These are phyloP conservation scores for Adiantum capillusveneris DNA, from an alignment of 75 land plant species.

Conservation along the genomic window DNA sequence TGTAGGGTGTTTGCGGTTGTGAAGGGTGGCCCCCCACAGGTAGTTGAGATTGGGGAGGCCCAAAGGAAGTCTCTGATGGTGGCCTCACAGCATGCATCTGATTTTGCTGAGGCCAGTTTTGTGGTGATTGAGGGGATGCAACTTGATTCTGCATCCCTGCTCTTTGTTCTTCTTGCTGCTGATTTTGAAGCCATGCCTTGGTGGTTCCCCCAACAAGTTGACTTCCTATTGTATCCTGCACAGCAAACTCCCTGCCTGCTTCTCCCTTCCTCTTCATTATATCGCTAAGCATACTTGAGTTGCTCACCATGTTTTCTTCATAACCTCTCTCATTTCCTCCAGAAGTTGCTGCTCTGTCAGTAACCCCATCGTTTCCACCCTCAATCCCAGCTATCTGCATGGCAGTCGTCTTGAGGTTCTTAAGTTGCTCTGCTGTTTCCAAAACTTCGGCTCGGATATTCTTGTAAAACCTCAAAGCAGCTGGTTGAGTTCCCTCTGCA, in stretches of 20 bases:
- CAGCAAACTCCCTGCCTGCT: not conserved
- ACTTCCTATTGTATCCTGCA: not conserved
- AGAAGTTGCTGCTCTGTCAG: not conserved
- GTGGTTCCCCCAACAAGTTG: not conserved
- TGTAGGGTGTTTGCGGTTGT: too few species aligned
- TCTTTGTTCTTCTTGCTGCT: not conserved
- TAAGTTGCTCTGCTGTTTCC: slow-evolving; percentile 3
- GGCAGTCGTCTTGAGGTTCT: not conserved
- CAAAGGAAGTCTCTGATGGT: not conserved
- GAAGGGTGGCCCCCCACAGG: too few species aligned
- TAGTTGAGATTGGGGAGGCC: too few species aligned
- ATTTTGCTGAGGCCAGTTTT: not conserved
- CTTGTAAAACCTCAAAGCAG: not conserved
- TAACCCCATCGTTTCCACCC: not conserved
- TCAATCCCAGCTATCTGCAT: not conserved
- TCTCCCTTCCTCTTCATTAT: not conserved
- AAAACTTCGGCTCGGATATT: slow-evolving; percentile 1
- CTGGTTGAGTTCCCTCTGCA: not conserved
- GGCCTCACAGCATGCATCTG: not conserved
- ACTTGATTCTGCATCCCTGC: not conserved
- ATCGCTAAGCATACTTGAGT: not conserved
- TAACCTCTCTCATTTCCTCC: not conserved
- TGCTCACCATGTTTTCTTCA: not conserved
- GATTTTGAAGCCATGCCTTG: not conserved
- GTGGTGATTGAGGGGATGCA: not conserved